Base-by-base conservation (phyloP, 2,329 filamentous ascomycete genomes). In the Huntiella abstrusa region DNA sequence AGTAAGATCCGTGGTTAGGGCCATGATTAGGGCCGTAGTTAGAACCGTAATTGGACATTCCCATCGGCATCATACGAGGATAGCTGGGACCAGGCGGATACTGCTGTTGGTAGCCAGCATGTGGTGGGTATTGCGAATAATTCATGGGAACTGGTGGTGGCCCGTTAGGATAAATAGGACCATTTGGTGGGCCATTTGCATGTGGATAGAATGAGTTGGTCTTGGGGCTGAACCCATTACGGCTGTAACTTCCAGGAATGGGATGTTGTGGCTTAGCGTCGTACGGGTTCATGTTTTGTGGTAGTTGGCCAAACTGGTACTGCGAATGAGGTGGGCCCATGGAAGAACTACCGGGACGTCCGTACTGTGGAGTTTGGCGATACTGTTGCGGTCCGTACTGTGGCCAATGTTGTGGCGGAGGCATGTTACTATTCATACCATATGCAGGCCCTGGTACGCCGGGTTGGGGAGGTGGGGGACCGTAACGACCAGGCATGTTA, bases 201-300 rank as follows among this genome's bases (percentile, higher is more conserved):
- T 51, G 66, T 1, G 88, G 88, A 17, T 94, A 75, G 60, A 96
- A 95, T 0, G 87, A 83, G 57, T 93, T 83, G 12, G 83, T 95
- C 63, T 93, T 87, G 1, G 87, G 88, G 57, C 95, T 95, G 65
- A 96, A 95, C 10, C 81, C 76, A 55, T 85, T 83, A 49, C 86
- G 73, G 57, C 82, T 84, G 53, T 75, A 92, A 61, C 80, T 91
- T 33, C 84, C 84, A 11, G 85, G 83, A 48, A 92, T 77, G 4
- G 84, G 83, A 58, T 94, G 84, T 57, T 50, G 49, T 34, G 44
- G 43, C 59, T 82, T 78, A 6, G 77, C 74, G 55, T 82, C 82
- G 51, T 81, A 70, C 19, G 83, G 77, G 42, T 78, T 77, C 44
- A 71, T 68, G 51, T 82, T 75, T 13, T 69, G 73, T 3, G 83